phyloP scores from a whole-genome alignment of 2,329 filamentous ascomycete genomes.

The Meredithiella fracta region DNA sequence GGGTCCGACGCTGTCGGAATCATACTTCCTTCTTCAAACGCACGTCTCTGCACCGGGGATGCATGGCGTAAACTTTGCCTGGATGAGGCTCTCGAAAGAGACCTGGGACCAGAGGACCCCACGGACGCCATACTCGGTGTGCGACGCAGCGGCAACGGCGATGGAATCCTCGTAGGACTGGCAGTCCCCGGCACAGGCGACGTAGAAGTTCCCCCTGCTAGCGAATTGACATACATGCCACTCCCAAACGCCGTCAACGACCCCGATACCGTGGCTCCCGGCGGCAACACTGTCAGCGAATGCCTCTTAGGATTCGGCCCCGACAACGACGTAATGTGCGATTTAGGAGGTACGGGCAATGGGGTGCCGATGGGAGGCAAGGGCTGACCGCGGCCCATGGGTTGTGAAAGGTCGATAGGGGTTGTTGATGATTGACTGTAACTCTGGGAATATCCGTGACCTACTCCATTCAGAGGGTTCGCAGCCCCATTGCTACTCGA shows the following conservation, averaged over 20 bases:
- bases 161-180: constrained; percentile 8
- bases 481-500: constrained; percentile 17
- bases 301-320: constrained; percentile 46
- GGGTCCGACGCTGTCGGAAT: constrained; percentile 9
- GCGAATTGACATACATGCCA: not conserved
- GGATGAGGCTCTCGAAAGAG: constrained; percentile 10
- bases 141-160: constrained; percentile 7
- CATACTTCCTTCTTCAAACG: constrained; percentile 10
- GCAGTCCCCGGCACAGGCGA: not conserved
- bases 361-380: constrained; percentile 68
- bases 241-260: constrained; percentile 21
- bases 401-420: constrained; percentile 39
- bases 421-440: not conserved
- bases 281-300: constrained; percentile 10
- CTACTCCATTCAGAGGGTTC: constrained; percentile 7
- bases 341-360: constrained; percentile 50
- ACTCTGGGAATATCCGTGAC: not conserved
- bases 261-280: not conserved
- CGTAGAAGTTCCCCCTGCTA: not conserved
- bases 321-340: constrained; percentile 34
- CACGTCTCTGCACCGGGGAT: constrained; percentile 10
- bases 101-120: not conserved
- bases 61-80: constrained; percentile 10
- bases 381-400: constrained; percentile 69
- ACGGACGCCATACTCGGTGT: constrained; percentile 9